phyloP scores from a whole-genome alignment of 495 filamentous ascomycete species.

The Aspergillus biplanus region DNA sequence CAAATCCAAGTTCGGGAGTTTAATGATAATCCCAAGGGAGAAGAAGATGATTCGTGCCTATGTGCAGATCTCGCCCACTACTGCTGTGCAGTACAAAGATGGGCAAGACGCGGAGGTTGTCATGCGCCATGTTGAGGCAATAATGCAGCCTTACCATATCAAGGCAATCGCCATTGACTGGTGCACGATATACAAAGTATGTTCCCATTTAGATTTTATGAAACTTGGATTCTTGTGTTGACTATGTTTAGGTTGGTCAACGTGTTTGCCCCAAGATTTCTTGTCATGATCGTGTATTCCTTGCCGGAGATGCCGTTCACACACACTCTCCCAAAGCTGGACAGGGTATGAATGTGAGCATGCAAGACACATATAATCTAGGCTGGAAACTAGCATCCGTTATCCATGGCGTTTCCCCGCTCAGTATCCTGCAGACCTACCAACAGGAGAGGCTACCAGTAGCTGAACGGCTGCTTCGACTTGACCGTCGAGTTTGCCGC shows the following conservation, averaged over 20 bases:
- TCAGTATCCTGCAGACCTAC: slow-evolving; percentile 64
- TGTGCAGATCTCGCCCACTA: slow-evolving; percentile 11
- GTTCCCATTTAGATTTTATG: not conserved
- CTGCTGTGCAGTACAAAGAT: not conserved
- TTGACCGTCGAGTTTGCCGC: slow-evolving; percentile 11
- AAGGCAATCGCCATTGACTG: slow-evolving; percentile 4
- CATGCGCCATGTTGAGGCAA: slow-evolving; percentile 2
- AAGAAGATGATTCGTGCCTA: slow-evolving; percentile 16
- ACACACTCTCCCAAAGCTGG: slow-evolving; percentile 70
- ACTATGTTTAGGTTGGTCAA: slow-evolving; percentile 11
- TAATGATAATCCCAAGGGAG: slow-evolving; percentile 23
- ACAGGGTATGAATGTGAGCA: slow-evolving; percentile 75
- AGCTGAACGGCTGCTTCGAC: slow-evolving; percentile 65
- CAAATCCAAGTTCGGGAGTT: slow-evolving; percentile 20
- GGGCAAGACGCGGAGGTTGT: slow-evolving; percentile 2
- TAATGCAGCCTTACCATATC: slow-evolving; percentile 17
- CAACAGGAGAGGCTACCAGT: slow-evolving; percentile 62
- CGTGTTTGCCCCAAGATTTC: slow-evolving; percentile 11
- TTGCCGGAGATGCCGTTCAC: slow-evolving; percentile 65
- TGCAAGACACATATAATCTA: slow-evolving; percentile 72
- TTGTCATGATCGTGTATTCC: slow-evolving; percentile 55
- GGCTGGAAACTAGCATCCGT: slow-evolving; percentile 75
- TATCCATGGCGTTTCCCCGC: slow-evolving; percentile 52
- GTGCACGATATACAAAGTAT: slow-evolving; percentile 7
- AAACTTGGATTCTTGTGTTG: not conserved